Base-by-base conservation (phyloP, 2,329 filamentous ascomycete species). In the Pochonia chlamydosporia region DNA sequence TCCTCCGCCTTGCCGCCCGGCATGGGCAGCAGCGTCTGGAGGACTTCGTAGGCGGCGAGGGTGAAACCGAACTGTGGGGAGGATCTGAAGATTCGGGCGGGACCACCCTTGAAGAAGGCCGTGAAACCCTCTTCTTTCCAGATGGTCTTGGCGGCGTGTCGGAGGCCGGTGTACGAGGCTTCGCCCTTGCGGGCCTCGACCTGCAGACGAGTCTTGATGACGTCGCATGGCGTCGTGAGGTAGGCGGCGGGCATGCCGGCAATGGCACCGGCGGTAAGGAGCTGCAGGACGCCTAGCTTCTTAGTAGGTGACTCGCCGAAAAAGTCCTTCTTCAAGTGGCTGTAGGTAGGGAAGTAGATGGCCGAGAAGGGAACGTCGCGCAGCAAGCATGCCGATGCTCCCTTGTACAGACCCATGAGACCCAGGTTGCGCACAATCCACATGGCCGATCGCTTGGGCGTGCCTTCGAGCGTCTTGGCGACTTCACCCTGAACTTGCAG, bases 31-130 rank as follows among this genome's bases (percentile, higher is more conserved):
- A 83, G 46, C 51, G 75, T 87, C 71, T 96, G 90, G 43, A 99
- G 74, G 31, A 99, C 78, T 69, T 99, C 93, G 68, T 97, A 99
- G 37, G 88, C 87, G 3, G 93, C 93, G 21, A 99, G 82, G 0
- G 93, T 99, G 75, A 97, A 97, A 54, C 93, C 93, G 66, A 99
- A 99, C 65, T 99, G 93, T 14, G 93, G 93, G 11, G 90, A 96
- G 1, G 90, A 96, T 61, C 93, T 86, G 65, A 97, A 70, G 61
- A 99, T 95, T 74, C 93, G 89, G 8, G 93, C 93, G 1, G 92
- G 91, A 1, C 93, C 93, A 56, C 93, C 93, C 76, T 97, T 97
- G 84, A 97, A 99, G 77, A 99, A 99, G 23, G 93, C 93, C 53
- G 79, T 82, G 79, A 96, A 92, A 10, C 93, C 93, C 69, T 99